These are phyloP conservation scores for Tilletia walkeri DNA, from an alignment of 1,284 basidiomycete species.

Conservation along the genomic window DNA sequence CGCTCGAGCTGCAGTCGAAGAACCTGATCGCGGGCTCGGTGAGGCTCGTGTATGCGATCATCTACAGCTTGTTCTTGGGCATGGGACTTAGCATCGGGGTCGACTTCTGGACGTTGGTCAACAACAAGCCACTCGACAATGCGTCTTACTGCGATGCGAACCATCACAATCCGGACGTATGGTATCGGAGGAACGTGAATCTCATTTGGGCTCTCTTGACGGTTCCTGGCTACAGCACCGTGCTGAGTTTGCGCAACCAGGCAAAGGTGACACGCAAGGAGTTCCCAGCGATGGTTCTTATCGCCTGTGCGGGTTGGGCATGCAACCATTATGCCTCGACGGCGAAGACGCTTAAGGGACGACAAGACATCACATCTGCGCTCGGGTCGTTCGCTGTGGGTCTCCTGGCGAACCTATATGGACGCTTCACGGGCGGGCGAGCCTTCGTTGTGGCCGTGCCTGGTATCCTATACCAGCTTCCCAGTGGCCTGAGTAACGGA, in stretches of 20 bases:
- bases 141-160: constrained; percentile 26
- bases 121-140: constrained; percentile 24
- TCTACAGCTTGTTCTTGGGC: constrained; percentile 63
- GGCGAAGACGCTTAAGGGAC: constrained; percentile 27
- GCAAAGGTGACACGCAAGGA: constrained; percentile 69
- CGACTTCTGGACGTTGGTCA: constrained; percentile 46
- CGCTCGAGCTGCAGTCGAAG: constrained; percentile 68
- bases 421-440: constrained; percentile 73
- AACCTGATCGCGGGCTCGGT: constrained; percentile 63
- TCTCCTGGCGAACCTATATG: constrained; percentile 77
- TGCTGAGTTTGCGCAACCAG: constrained; percentile 74
- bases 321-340: constrained; percentile 36
- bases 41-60: constrained; percentile 75
- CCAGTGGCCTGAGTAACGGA: constrained; percentile 77
- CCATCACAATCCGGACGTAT: constrained; percentile 26
- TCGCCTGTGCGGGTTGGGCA: constrained; percentile 74
- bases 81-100: constrained; percentile 40
- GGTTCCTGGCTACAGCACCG: constrained; percentile 73
- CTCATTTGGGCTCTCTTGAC: constrained; percentile 64
- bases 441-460: constrained; percentile 66
- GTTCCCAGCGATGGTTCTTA: constrained; percentile 66
- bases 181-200: constrained; percentile 59
- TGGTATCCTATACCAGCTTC: constrained; percentile 82
- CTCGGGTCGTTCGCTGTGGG: constrained; percentile 77
- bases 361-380: constrained; percentile 52